phyloP scores from a whole-genome alignment of 2,329 filamentous ascomycete species.

The Alternaria angustiovoidea region DNA sequence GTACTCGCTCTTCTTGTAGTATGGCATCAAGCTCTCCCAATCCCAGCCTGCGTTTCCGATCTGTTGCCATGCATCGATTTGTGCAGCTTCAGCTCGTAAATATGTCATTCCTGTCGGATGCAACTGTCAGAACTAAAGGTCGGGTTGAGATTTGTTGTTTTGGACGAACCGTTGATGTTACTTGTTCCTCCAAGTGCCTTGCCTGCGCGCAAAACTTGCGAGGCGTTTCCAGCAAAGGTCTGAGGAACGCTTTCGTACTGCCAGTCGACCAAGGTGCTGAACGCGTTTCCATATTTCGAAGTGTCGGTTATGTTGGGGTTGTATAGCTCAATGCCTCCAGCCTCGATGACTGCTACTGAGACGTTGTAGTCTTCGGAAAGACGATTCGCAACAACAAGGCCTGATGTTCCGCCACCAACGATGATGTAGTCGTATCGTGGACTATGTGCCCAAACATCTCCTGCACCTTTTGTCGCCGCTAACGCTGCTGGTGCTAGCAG shows the following conservation, averaged over 20 bases:
- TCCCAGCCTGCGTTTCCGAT: slow-evolving; percentile 3
- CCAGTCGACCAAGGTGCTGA: background rate
- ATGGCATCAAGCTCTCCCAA: slow-evolving; percentile 2
- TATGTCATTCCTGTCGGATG: background rate
- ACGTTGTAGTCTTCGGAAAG: slow-evolving; percentile 4
- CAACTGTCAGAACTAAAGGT: background rate
- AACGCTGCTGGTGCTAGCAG: background rate
- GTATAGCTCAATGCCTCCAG: background rate
- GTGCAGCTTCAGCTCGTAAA: background rate
- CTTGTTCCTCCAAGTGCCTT: slow-evolving; percentile 1
- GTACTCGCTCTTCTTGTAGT: slow-evolving; percentile 5
- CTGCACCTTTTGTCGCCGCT: background rate
- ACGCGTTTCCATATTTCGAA: slow-evolving; percentile 1
- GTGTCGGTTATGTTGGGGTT: slow-evolving; percentile 4
- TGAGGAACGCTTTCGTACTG: slow-evolving; percentile 4
- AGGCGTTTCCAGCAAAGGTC: background rate
- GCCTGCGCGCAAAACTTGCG: background rate
- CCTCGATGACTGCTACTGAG: slow-evolving; percentile 1
- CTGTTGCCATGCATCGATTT: slow-evolving; percentile 1
- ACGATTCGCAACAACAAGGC: slow-evolving; percentile 1
- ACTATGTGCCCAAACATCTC: background rate
- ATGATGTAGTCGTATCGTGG: slow-evolving; percentile 2
- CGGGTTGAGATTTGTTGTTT: background rate
- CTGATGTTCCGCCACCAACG: background rate
- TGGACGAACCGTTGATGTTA: slow-evolving; percentile 4